These are phyloP conservation scores for Phlegmacium glaucopus DNA, from an alignment of 768 basidiomycete species.

Conservation along the genomic window DNA sequence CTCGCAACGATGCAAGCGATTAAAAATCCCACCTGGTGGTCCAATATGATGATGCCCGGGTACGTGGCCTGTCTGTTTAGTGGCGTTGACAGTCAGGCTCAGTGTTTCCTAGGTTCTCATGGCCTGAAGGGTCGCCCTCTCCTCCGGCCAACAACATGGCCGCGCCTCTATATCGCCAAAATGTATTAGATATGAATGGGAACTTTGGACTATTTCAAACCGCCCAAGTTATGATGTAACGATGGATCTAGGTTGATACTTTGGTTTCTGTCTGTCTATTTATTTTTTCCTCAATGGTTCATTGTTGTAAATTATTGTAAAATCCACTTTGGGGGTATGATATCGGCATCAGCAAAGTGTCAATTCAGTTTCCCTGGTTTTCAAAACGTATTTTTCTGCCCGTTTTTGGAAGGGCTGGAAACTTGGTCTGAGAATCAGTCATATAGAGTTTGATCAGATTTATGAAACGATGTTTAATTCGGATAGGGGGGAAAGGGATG, in stretches of 20 bases:
- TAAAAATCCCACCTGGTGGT: slow-evolving; percentile 71
- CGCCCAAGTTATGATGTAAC: slow-evolving; percentile 22
- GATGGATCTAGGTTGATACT: not conserved
- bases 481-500: no score
- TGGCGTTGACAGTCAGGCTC: not conserved
- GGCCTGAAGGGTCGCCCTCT: slow-evolving; percentile 35
- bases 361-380: no score
- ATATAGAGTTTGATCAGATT: no score
- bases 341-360: no score
- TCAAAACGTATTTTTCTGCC: no score
- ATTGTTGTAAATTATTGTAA: not conserved
- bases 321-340: not conserved
- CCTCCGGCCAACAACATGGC: slow-evolving; percentile 19
- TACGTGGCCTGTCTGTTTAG: slow-evolving; percentile 22
- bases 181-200: slow-evolving; percentile 10
- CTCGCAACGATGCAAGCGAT: slow-evolving; percentile 73
- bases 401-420: no score
- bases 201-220: slow-evolving; percentile 28
- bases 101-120: slow-evolving; percentile 26
- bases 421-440: no score
- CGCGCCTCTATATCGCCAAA: slow-evolving; percentile 10
- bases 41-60: slow-evolving; percentile 87
- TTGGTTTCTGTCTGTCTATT: not conserved
- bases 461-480: no score
- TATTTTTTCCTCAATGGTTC: not conserved